Conservation (phyloP, 1,284 basidiomycete species). For the Taiwanofungus camphoratus region DNA sequence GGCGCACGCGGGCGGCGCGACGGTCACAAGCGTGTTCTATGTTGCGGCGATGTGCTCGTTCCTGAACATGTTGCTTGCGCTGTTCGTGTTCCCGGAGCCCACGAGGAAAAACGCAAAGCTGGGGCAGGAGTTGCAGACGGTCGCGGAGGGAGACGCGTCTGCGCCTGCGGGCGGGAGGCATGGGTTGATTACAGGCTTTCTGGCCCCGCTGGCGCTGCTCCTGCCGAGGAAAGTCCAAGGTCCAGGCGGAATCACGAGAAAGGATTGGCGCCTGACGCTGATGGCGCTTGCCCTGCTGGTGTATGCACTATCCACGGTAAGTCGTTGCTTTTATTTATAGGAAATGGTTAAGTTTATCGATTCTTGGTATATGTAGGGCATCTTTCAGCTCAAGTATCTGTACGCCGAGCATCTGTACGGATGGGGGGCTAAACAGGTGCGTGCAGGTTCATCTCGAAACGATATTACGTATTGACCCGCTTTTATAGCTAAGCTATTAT, state of each 20-base stretch:
- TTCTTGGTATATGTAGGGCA: constrained; percentile 33
- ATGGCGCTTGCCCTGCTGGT: constrained; percentile 43
- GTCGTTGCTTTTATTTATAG: constrained; percentile 14
- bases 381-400: constrained; percentile 56
- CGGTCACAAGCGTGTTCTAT: constrained; percentile 56
- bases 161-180: not conserved
- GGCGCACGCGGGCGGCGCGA: constrained; percentile 23
- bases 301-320: constrained; percentile 41
- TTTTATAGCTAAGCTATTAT: constrained; percentile 52
- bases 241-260: constrained; percentile 28
- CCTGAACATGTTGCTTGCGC: constrained; percentile 43
- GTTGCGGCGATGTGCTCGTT: constrained; percentile 42
- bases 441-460: constrained; percentile 8
- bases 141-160: constrained; percentile 13
- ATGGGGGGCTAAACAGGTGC: constrained; percentile 50
- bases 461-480: not conserved
- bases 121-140: constrained; percentile 23
- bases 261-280: constrained; percentile 56
- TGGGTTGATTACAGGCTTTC: constrained; percentile 29
- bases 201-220: constrained; percentile 52
- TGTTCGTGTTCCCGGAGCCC: constrained; percentile 65
- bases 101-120: constrained; percentile 39
- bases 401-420: constrained; percentile 51
- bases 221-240: constrained; percentile 38
- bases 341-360: not conserved